Base-by-base conservation (phyloP, 1,284 basidiomycete genomes). In the Schizophyllum commune region DNA sequence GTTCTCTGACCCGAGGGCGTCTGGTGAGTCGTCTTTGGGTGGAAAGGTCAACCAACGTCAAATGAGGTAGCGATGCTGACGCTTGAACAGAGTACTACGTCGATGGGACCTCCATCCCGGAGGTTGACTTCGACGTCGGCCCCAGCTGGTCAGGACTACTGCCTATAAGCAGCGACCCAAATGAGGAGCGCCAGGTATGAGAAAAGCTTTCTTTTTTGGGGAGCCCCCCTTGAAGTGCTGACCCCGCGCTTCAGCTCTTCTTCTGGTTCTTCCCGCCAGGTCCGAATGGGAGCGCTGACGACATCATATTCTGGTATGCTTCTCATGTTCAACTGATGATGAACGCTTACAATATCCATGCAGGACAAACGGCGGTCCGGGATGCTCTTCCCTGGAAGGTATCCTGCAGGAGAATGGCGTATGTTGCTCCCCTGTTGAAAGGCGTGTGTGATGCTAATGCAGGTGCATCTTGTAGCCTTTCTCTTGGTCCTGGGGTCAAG, bases 181-280 rank as follows among this genome's bases (percentile, higher is more conserved):
- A 86, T 55, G 89, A 90, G 71, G 86, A 83, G 4, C 79, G 87
- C 47, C 79, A 92, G 79, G 86, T 86, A 63, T 20, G 70, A 55
- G 11, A 1, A 47, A 32, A 33, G 51, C 33, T 15, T 15, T 21
- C 21, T 5, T 32, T 32, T 34, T 32, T 61, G 53, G 32, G 19
- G 60, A 58, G 39, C 22, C 51, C 56, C 27, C 27, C 8, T 11
- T 27, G 52, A 19, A 22, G 21, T 20, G 57, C 63, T 60, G 53
- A 21, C 39, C 19, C 19, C 32, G 59, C 58, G 55, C 54, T 20
- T 34, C 20, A 92, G 85, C 77, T 92, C 8, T 93, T 89, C 78
- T 93, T 94, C 74, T 93, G 91, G 92, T 88, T 91, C 73, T 92
- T 91, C 75, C 91, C 91, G 53, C 85, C 89, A 0, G 87, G 86